Percentiles rank a stretch among this genome's conserved stretches.
Conservation (phyloP, 2,329 filamentous ascomycete species). For the Aspergillus fumigatus region DNA sequence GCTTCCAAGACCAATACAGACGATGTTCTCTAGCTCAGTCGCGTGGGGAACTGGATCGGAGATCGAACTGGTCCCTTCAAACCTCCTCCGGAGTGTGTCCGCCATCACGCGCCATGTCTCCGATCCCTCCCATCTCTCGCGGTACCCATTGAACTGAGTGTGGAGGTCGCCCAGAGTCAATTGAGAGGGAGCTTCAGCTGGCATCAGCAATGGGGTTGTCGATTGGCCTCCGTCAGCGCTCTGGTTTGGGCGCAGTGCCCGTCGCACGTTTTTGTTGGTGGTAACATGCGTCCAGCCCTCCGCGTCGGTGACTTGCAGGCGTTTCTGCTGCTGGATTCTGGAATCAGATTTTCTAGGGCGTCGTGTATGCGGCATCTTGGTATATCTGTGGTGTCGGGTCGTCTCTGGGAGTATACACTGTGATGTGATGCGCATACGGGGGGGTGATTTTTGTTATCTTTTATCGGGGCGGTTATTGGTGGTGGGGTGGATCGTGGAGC, state of each 20-base stretch:
- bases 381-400: not conserved
- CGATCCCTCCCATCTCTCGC: conserved; percentile 27
- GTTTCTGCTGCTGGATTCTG: conserved; percentile 23
- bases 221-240: conserved; percentile 1
- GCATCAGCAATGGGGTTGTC: conserved; percentile 14
- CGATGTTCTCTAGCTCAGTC: conserved; percentile 22
- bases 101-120: conserved; percentile 22
- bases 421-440: not conserved
- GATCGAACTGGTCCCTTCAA: not conserved
- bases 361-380: conserved; percentile 32
- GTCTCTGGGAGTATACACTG: not conserved
- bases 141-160: conserved; percentile 25
- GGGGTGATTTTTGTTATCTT: not conserved
- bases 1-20: conserved; percentile 40
- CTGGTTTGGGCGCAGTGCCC: conserved; percentile 15
- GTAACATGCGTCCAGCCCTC: conserved; percentile 44
- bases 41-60: not conserved
- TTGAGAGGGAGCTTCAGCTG: conserved; percentile 33
- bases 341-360: conserved; percentile 21
- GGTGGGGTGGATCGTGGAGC: not conserved
- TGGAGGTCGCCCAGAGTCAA: conserved; percentile 30
- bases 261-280: conserved; percentile 25
- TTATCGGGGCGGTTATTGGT: not conserved
- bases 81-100: conserved; percentile 4
- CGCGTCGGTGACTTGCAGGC: conserved; percentile 34